Conservation (phyloP, 257 asterid genomes). For the Capsicum baccatum region DNA sequence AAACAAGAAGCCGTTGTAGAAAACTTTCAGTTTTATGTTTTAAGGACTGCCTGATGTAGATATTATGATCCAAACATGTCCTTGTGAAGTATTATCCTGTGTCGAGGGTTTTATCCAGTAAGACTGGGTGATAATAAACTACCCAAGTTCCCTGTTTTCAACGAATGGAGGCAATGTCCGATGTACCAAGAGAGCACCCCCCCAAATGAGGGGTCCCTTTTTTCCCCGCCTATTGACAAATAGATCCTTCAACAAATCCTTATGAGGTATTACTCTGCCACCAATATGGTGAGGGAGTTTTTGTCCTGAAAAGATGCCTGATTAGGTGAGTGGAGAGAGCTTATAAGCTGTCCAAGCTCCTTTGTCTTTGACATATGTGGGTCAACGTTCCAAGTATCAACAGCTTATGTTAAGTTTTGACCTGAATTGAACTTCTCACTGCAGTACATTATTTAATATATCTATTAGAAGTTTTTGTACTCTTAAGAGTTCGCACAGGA, state of each 20-base stretch:
- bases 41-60: neutral
- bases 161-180: neutral
- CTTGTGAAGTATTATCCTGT: neutral
- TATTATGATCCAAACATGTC: neutral
- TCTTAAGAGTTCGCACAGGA: neutral
- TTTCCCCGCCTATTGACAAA: neutral
- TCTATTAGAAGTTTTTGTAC: neutral
- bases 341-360: constrained; percentile 5
- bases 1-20: neutral
- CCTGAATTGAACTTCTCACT: constrained; percentile 7
- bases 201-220: neutral
- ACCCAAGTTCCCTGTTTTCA: neutral
- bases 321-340: constrained; percentile 19
- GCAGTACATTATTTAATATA: neutral
- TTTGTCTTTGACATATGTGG: constrained; percentile 17
- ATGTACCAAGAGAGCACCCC: neutral
- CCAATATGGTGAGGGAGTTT: neutral
- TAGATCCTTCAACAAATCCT: neutral
- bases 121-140: neutral
- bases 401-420: neutral
- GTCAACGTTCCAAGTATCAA: constrained; percentile 22
- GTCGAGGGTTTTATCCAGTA: neutral
- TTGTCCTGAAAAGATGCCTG: neutral
- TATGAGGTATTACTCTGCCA: constrained; percentile 21
- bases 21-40: neutral